phyloP scores from a whole-genome alignment of 495 filamentous ascomycete species.

The Cercophora newfieldiana region DNA sequence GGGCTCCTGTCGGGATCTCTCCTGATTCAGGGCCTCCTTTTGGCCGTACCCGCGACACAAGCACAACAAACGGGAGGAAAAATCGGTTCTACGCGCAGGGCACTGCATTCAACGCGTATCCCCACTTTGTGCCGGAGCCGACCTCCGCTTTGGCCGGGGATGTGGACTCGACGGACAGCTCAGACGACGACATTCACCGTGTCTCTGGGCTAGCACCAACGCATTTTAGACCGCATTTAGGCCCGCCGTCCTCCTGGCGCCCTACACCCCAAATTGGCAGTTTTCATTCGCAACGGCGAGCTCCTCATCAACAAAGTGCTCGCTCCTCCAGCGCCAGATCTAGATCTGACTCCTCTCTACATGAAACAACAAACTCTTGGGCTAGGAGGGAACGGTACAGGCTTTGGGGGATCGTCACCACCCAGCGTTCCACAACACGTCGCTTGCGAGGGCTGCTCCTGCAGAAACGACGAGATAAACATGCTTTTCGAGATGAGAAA shows the following conservation, averaged over 20 bases:
- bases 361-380: neutral
- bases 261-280: neutral
- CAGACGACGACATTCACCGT: neutral
- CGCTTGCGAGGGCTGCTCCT: constrained; percentile 20
- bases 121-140: neutral
- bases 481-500: constrained; percentile 20
- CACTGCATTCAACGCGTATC: neutral
- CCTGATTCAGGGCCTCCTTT: neutral
- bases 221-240: neutral
- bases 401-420: constrained; percentile 22
- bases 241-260: neutral
- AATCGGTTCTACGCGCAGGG: neutral
- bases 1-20: neutral
- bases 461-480: constrained; percentile 25
- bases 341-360: neutral
- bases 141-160: neutral
- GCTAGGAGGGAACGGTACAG: neutral
- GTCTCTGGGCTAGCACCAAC: neutral
- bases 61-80: neutral
- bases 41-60: neutral
- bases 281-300: neutral
- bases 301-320: neutral
- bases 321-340: neutral
- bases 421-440: constrained; percentile 18
- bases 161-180: neutral